Evolutionary conservation across 2,329 filamentous ascomycete species (phyloP).

Genomic region (Penicillium sp.): DNA sequence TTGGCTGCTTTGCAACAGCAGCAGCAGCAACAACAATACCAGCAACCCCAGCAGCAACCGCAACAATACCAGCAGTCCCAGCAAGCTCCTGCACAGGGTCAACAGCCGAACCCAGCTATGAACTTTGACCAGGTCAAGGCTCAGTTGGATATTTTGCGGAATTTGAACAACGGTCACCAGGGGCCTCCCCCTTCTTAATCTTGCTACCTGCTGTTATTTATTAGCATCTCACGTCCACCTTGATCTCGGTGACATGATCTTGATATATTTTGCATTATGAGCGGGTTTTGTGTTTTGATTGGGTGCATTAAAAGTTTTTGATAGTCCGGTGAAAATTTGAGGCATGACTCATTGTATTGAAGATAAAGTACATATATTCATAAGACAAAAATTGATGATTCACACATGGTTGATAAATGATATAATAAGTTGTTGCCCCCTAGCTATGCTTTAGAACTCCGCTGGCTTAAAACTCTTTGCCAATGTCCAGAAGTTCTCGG

Average conservation of each 20-base stretch:
- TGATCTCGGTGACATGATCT: conserved; percentile 11
- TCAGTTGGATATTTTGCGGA: conserved; percentile 42
- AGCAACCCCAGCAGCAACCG: conserved; percentile 16
- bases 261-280: conserved; percentile 26
- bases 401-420: not conserved
- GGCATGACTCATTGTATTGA: not conserved
- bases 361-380: conserved; percentile 17
- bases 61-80: conserved; percentile 19
- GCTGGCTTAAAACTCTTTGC: conserved; percentile 65
- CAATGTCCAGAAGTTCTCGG: conserved; percentile 93
- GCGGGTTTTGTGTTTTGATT: conserved; percentile 14
- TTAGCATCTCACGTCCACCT: not conserved
- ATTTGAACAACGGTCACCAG: conserved; percentile 36
- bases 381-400: conserved; percentile 5
- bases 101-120: conserved; percentile 29
- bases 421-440: not conserved
- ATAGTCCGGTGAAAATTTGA: not conserved
- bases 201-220: conserved; percentile 7
- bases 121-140: conserved; percentile 45
- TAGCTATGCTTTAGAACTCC: conserved; percentile 20
- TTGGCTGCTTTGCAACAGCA: conserved; percentile 50
- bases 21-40: conserved; percentile 30
- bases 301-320: not conserved
- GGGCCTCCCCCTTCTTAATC: conserved; percentile 29
- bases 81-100: conserved; percentile 25